Evolutionary conservation across 768 basidiomycete species (phyloP).

Genomic region (Lactifluus volemus): DNA sequence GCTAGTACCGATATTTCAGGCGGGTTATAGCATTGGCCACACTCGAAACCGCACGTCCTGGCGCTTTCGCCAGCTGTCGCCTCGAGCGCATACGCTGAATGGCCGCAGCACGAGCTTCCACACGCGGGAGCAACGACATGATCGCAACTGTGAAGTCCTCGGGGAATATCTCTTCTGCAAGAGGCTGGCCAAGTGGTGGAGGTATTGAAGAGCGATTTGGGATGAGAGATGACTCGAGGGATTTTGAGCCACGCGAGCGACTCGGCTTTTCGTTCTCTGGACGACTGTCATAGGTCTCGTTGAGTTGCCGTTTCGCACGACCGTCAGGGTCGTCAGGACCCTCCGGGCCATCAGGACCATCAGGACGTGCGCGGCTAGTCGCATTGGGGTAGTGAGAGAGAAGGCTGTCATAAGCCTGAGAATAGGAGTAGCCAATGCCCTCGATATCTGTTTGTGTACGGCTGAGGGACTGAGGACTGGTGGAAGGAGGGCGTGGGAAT

Average conservation of each 20-base stretch:
- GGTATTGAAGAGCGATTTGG: constrained; percentile 1
- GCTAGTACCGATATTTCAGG: constrained; percentile 9
- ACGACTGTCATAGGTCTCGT: constrained; percentile 6
- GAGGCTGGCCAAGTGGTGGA: neutral
- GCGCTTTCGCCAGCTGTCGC: constrained; percentile 7
- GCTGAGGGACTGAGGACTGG: constrained; percentile 15
- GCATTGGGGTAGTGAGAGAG: constrained; percentile 7
- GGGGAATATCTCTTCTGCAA: constrained; percentile 7
- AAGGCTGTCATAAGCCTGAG: constrained; percentile 6
- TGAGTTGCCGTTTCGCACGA: constrained; percentile 13
- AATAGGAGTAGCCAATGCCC: constrained; percentile 17
- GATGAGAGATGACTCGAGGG: neutral
- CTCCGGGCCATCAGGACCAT: constrained; percentile 9
- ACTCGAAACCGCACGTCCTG: constrained; percentile 10
- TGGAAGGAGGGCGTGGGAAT: constrained; percentile 16
- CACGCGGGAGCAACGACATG: constrained; percentile 17
- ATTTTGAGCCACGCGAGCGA: constrained; percentile 15
- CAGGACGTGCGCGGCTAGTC: constrained; percentile 2
- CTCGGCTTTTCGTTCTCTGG: constrained; percentile 16
- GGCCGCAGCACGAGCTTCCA: constrained; percentile 10
- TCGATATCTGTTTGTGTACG: constrained; percentile 8
- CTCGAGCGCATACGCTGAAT: neutral
- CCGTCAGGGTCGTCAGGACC: constrained; percentile 16
- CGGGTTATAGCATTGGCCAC: constrained; percentile 1
- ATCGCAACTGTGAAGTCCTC: constrained; percentile 18